phyloP scores from a whole-genome alignment of 495 filamentous ascomycete species.

The Aspergillus funiculosus region DNA sequence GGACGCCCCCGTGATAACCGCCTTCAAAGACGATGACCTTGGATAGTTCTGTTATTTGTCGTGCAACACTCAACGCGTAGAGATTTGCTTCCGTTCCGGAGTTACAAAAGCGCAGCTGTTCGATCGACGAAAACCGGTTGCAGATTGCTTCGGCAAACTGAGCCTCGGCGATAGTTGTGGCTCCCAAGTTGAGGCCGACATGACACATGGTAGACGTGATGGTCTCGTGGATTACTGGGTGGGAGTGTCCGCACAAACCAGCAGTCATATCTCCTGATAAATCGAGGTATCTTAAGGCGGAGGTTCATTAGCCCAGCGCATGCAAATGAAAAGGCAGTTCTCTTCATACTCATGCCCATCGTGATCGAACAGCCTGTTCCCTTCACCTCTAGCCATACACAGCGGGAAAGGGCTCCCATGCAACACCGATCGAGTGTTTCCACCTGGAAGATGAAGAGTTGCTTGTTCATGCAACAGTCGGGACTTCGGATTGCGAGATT shows the following conservation, averaged over 20 bases:
- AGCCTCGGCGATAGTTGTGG: neutral
- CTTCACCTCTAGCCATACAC: slow-evolving; percentile 36
- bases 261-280: slow-evolving; percentile 42
- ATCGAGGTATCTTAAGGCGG: slow-evolving; percentile 37
- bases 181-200: slow-evolving; percentile 12
- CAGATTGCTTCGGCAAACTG: slow-evolving; percentile 18
- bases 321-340: too few species aligned
- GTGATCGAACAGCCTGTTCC: slow-evolving; percentile 23
- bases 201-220: neutral
- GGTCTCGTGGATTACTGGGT: slow-evolving; percentile 31
- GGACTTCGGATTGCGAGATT: slow-evolving; percentile 2
- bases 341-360: slow-evolving; percentile 21
- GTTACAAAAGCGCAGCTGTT: slow-evolving; percentile 45
- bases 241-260: slow-evolving; percentile 43
- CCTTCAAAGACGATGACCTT: slow-evolving; percentile 46
- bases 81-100: slow-evolving; percentile 51
- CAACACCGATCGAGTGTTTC: slow-evolving; percentile 56
- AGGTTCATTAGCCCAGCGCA: too few species aligned
- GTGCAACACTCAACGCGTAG: slow-evolving; percentile 35
- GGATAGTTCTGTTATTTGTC: slow-evolving; percentile 26
- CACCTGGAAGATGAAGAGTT: slow-evolving; percentile 43
- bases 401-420: slow-evolving; percentile 54
- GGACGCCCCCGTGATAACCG: slow-evolving; percentile 50
- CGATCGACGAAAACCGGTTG: slow-evolving; percentile 24
- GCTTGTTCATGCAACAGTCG: neutral